Conservation (phyloP, 2,329 filamentous ascomycete genomes). For the Aspergillus clavatus region DNA sequence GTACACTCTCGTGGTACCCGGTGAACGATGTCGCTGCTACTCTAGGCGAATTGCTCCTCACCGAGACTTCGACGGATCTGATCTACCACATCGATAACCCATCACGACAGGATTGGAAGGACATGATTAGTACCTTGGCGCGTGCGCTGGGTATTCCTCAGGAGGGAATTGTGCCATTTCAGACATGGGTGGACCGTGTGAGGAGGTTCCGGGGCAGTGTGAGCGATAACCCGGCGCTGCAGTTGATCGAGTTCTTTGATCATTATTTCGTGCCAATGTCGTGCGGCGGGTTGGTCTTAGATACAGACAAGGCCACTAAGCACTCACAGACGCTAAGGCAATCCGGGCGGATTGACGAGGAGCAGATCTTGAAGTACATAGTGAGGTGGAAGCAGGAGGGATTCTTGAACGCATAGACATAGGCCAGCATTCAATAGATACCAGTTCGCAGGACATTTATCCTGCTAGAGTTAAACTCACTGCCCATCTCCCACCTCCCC, state of each 20-base stretch:
- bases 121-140: conserved; percentile 31
- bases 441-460: too few relatives aligned
- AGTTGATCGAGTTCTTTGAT: conserved; percentile 28
- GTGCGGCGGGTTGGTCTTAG: conserved; percentile 43
- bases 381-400: conserved; percentile 9
- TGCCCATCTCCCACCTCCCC: too few relatives aligned
- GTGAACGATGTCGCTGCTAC: conserved; percentile 41
- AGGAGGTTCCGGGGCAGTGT: conserved; percentile 12
- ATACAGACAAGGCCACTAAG: conserved; percentile 29
- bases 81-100: conserved; percentile 48
- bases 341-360: conserved; percentile 6
- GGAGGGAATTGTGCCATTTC: conserved; percentile 33
- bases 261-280: conserved; percentile 40
- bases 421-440: too few relatives aligned
- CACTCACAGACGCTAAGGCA: conserved; percentile 29
- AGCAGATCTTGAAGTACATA: conserved; percentile 10
- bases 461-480: too few relatives aligned
- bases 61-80: conserved; percentile 20
- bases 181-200: conserved; percentile 38
- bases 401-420: conserved; percentile 2
- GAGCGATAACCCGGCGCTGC: conserved; percentile 26
- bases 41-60: conserved; percentile 31
- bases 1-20: conserved; percentile 43
- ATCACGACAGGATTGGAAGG: conserved; percentile 38
- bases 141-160: conserved; percentile 29